Evolutionary conservation across 108 stramenopile genomes (phyloP), one percentile per base, ranked within the genome.

Genomic region (Nitzschia inconspicua): DNA sequence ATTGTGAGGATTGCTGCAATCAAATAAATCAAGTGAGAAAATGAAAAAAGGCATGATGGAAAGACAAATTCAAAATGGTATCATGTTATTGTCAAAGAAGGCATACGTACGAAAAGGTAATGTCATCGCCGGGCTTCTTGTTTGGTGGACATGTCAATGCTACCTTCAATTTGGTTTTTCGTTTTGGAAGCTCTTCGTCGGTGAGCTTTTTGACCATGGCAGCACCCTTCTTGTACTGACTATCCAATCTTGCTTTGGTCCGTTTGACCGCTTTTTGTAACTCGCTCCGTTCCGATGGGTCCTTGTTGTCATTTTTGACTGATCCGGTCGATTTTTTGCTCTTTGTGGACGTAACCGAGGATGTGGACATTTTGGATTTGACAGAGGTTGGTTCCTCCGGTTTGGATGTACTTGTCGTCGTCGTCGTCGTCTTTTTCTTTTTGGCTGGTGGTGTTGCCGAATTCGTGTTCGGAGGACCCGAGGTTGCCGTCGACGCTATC

Each of bases 1-100:
- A 29, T 83, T 70, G 37, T 82, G 80, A 32, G 90, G 90, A 68
- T 91, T 91, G 30, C 80, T 84, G 31, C 51, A 57, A 55, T 40
- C 30, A 4, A 60, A 56, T 22, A 20, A 32, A 47, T 2, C 0
- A 56, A 32, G 41, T 44, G 39, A 68, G 51, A 9, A 47, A 31
- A 25, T 14, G 30, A 41, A 3, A 13, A 1, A 41, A 26, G 34
- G 35, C 7, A 46, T 7, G 16, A 46, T 9, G 10, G 26, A 51
- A 29, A 51, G 14, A 10, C 19, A 22, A 27, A 44, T 59, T 13
- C 9, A 24, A 59, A 20, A 24, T 9, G 14, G 2, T 10, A 42
- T 28, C 55, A n/a, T 44, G 18, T 11, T 13, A 64, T 13, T 23
- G 31, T n/a, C 51, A 28, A 47, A 0, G 1, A 35, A 54, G 35